These are phyloP conservation scores for Phytomonas serpens DNA, from an alignment of 208 protist genomes.

Conservation along the genomic window DNA sequence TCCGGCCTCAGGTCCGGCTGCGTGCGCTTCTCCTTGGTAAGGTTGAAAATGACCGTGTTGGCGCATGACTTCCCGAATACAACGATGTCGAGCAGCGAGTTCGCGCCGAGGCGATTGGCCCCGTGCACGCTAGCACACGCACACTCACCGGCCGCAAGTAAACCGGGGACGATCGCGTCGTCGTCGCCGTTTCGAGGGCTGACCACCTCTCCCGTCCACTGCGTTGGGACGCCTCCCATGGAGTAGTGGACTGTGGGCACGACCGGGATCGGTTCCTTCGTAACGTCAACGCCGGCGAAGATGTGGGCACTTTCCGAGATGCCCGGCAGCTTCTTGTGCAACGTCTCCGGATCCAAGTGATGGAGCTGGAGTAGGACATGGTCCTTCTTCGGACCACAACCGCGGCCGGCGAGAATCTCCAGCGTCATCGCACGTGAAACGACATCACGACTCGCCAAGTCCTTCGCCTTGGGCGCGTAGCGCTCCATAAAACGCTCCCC, in stretches of 20 bases:
- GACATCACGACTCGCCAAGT: conserved; percentile 98
- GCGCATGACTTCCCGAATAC: conserved; percentile 98
- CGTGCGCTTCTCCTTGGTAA: conserved; percentile 84
- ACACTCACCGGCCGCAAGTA: conserved; percentile 97
- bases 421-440: conserved; percentile 98
- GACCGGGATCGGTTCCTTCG: conserved; percentile 98
- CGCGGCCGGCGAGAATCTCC: conserved; percentile 94
- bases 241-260: conserved; percentile 99
- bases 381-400: conserved; percentile 94
- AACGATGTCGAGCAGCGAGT: conserved; percentile 99
- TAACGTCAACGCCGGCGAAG: conserved; percentile 99
- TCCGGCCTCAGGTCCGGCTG: conserved; percentile 78
- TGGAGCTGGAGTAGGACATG: conserved; percentile 97
- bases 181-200: conserved; percentile 82
- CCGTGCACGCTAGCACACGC: conserved; percentile 98
- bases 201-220: conserved; percentile 90
- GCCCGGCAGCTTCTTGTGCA: conserved; percentile 97
- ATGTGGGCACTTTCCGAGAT: conserved; percentile 98
- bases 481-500: conserved; percentile 98
- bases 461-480: conserved; percentile 98
- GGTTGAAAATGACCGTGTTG: conserved; percentile 89
- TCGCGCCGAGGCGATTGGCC: conserved; percentile 98
- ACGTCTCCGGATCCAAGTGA: conserved; percentile 94
- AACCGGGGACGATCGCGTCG: conserved; percentile 94
- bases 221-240: conserved; percentile 94